These are phyloP conservation scores for Coffea canephora DNA, from an alignment of 257 asterid species.

Conservation along the genomic window DNA sequence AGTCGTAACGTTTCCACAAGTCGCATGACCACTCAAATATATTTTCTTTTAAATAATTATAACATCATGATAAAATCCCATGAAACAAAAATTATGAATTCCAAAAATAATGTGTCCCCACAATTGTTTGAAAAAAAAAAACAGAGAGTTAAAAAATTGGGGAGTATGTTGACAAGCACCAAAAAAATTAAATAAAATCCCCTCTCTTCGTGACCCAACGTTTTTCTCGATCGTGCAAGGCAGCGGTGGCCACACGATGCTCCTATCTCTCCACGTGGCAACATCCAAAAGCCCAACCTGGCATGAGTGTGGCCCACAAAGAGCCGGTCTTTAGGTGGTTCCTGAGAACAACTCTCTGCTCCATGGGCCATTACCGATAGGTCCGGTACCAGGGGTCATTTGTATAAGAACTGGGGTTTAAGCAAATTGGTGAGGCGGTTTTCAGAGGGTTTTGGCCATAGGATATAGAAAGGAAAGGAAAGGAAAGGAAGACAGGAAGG, in stretches of 20 bases:
- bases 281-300: constrained; percentile 28
- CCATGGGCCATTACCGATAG: constrained; percentile 37
- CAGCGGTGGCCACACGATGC: constrained; percentile 50
- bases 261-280: constrained; percentile 62
- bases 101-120: constrained; percentile 23
- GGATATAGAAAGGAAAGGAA: constrained; percentile 10
- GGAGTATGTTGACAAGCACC: constrained; percentile 17
- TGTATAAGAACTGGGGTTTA: constrained; percentile 93
- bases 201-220: constrained; percentile 73
- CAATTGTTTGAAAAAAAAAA: constrained; percentile 1
- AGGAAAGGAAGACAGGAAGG: neutral
- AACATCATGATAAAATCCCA: neutral
- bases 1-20: constrained; percentile 1
- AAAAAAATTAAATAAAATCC: constrained; percentile 38
- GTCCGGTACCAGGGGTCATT: constrained; percentile 59
- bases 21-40: constrained; percentile 19
- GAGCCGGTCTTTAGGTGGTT: constrained; percentile 87
- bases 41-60: neutral
- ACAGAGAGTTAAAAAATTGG: constrained; percentile 10
- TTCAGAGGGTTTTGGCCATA: constrained; percentile 73
- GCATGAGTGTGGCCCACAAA: constrained; percentile 33
- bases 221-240: constrained; percentile 58
- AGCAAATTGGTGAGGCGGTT: constrained; percentile 56
- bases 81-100: constrained; percentile 5
- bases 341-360: constrained; percentile 39